Evolutionary conservation across 148 eudicot genomes (phyloP), one percentile per base, ranked within the genome.

Genomic region (Rhododendron simsii): DNA sequence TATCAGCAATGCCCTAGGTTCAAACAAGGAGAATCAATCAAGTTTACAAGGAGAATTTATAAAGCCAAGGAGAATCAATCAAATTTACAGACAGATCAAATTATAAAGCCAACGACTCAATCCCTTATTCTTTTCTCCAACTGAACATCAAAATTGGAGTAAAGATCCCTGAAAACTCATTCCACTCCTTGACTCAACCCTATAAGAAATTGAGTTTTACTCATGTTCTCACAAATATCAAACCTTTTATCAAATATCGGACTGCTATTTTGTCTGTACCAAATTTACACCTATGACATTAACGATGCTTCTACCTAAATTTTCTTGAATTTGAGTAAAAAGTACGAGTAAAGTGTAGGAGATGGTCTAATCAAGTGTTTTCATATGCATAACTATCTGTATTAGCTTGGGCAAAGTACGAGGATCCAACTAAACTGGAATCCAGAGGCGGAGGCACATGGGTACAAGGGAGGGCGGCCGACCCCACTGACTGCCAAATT

Each of bases 1-100:
- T 16, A 59, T 53, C 81, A 39, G 41, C 71, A 41, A 84, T 20
- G 57, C 47, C 86, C 86, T 76, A 84, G 41, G 71, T 75, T 55
- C 69, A 76, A 53, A 76, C 15, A 33, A 14, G 50, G 74, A 84
- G 50, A 18, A 41, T 83, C 33, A 82, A 55, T 45, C 45, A 81
- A 51, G 5, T n/a, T 14, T 59, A 26, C 7, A 14, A 7, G 37
- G 30, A 63, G 16, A 33, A 21, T 6, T 35, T 37, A 65, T 65
- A n/a, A 65, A 65, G n/a, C 30, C 33, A 9, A 23, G 10, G 14
- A 65, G 41, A 39, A 39, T 39, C 41, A 39, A 23, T 61, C 69
- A 80, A 48, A 33, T 21, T 4, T 55, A n/a, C 11, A 37, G 16
- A 57, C 71, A 65, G 16, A 18, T 21, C 14, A 57, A 12, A 51